Conservation (phyloP, 805 yeast species). For the Suhomyces prunicola region DNA sequence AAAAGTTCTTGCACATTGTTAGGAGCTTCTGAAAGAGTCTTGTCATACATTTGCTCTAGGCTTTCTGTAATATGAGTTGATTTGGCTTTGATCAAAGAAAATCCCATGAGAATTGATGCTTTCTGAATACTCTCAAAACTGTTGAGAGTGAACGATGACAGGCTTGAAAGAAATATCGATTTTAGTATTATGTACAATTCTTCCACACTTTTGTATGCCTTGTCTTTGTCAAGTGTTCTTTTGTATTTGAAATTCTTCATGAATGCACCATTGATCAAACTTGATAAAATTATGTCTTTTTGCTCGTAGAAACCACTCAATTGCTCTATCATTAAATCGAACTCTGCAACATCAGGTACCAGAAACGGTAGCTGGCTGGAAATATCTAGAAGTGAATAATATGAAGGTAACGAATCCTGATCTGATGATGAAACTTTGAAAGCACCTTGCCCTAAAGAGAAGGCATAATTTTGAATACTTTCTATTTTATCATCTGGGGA, state of each 20-base stretch:
- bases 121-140: conserved; percentile 2
- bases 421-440: conserved; percentile 3
- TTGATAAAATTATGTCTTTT: conserved; percentile 12
- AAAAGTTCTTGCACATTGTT: neutral
- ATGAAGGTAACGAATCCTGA: neutral
- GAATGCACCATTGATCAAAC: conserved; percentile 13
- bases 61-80: neutral
- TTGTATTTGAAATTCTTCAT: conserved; percentile 16
- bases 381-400: conserved; percentile 11
- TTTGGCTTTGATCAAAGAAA: conserved; percentile 12
- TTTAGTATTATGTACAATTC: conserved; percentile 6
- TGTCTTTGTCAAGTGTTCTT: conserved; percentile 5
- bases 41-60: conserved; percentile 1
- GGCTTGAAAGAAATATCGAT: conserved; percentile 2
- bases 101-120: conserved; percentile 8
- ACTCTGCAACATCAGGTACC: conserved; percentile 20
- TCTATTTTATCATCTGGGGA: conserved; percentile 3
- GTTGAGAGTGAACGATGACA: neutral
- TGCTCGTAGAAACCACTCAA: conserved; percentile 18
- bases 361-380: conserved; percentile 12
- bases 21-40: neutral
- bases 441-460: conserved; percentile 12
- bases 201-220: conserved; percentile 6
- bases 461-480: conserved; percentile 11
- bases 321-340: conserved; percentile 34